Percentiles rank a stretch among this genome's conserved stretches.
Conservation (phyloP, 768 basidiomycete genomes). For the Mycena filopes region DNA sequence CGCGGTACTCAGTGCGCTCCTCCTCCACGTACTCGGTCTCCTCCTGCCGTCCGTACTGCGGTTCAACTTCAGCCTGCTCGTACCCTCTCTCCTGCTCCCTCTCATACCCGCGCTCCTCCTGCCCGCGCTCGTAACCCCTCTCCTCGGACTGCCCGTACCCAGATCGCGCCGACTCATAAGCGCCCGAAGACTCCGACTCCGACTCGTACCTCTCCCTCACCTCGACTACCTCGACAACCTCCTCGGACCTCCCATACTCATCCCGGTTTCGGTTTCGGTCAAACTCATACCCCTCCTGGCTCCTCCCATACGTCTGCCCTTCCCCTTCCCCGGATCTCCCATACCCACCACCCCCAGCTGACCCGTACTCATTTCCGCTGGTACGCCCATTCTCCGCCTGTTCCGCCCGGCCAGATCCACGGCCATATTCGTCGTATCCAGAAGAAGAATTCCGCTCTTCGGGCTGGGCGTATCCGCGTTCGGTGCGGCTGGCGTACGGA, state of each 20-base stretch:
- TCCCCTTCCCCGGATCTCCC: conserved; percentile 16
- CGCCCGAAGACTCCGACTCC: background rate
- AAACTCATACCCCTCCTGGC: conserved; percentile 15
- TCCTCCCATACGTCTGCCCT: conserved; percentile 9
- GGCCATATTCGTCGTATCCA: conserved; percentile 16
- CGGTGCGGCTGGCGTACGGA: conserved; percentile 14
- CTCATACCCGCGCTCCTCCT: conserved; percentile 13
- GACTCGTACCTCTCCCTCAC: conserved; percentile 27
- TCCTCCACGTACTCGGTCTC: conserved; percentile 10
- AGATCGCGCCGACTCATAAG: conserved; percentile 28
- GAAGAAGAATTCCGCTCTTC: conserved; percentile 15
- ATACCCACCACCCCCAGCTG: background rate
- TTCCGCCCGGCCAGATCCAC: background rate
- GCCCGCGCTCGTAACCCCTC: conserved; percentile 12
- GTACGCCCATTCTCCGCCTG: conserved; percentile 1
- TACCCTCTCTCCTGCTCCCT: conserved; percentile 10
- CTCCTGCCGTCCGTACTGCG: background rate
- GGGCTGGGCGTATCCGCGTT: conserved; percentile 12
- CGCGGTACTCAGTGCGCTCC: conserved; percentile 12
- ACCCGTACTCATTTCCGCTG: conserved; percentile 15
- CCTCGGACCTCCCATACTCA: conserved; percentile 29
- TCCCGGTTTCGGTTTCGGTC: conserved; percentile 24
- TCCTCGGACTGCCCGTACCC: conserved; percentile 30
- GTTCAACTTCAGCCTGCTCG: background rate
- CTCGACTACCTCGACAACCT: background rate